phyloP scores from a whole-genome alignment of 257 asterid genomes.

The Ehretia macrophylla region DNA sequence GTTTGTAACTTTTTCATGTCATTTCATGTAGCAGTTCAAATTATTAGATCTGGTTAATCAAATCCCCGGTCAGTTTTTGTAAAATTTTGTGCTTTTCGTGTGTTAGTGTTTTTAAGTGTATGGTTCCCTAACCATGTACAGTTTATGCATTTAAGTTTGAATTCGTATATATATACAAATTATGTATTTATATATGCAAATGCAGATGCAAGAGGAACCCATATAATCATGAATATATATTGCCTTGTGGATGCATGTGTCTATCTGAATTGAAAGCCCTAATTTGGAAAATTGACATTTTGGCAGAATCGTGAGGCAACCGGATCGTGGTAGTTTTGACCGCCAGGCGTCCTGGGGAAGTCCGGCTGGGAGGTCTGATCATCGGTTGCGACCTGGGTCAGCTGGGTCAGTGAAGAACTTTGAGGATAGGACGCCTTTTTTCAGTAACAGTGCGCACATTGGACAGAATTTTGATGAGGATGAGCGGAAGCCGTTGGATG shows the following conservation, averaged over 20 bases:
- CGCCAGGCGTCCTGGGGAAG: slow-evolving; percentile 70
- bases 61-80: neutral
- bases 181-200: neutral
- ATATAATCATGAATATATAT: neutral
- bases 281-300: slow-evolving; percentile 7
- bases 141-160: no score
- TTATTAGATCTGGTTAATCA: neutral
- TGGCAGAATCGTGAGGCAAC: slow-evolving; percentile 60
- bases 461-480: slow-evolving; percentile 94
- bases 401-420: slow-evolving; percentile 64
- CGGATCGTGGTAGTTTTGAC: slow-evolving; percentile 61
- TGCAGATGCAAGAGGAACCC: neutral
- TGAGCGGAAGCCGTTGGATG: slow-evolving; percentile 93
- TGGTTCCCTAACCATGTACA: no score
- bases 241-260: neutral
- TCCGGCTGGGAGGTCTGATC: slow-evolving; percentile 59
- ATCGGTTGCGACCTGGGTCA: slow-evolving; percentile 73
- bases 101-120: no score
- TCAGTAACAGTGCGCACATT: slow-evolving; percentile 42
- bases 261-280: neutral
- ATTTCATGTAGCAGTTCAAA: neutral
- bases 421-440: slow-evolving; percentile 69
- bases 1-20: neutral
- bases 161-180: neutral
- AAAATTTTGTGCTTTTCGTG: no score